These are phyloP conservation scores for Asterophora lycoperdoides DNA, from an alignment of 768 basidiomycete genomes.

Conservation along the genomic window DNA sequence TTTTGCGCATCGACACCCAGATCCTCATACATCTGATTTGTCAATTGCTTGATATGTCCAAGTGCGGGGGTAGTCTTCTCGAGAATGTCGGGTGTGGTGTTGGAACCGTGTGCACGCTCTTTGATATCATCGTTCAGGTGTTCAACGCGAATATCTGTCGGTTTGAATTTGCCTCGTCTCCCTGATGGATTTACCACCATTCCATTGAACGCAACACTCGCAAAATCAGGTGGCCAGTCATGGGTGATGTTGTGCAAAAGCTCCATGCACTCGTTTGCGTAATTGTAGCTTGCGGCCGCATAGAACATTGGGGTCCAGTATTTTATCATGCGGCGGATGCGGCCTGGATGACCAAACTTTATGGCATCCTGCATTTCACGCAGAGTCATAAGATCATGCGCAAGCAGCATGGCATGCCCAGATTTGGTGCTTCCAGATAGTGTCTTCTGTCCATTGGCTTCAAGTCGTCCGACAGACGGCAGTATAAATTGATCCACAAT, in stretches of 20 bases:
- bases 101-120: constrained; percentile 17
- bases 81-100: constrained; percentile 16
- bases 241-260: constrained; percentile 19
- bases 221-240: constrained; percentile 20
- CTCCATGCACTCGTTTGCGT: constrained; percentile 23
- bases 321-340: not conserved
- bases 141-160: constrained; percentile 22
- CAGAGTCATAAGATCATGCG: not conserved
- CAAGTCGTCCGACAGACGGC: not conserved
- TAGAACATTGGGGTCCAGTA: not conserved
- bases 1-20: constrained; percentile 16
- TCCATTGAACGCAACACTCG: constrained; percentile 11
- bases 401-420: not conserved
- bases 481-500: not conserved
- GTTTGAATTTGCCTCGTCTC: constrained; percentile 13
- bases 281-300: constrained; percentile 18
- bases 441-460: not conserved
- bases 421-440: not conserved
- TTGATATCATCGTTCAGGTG: constrained; percentile 23
- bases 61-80: constrained; percentile 21
- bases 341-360: not conserved
- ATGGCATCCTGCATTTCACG: not conserved
- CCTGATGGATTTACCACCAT: constrained; percentile 22
- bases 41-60: constrained; percentile 17
- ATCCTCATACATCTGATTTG: constrained; percentile 15